These are phyloP conservation scores for Hymenoscyphus fructigenus DNA, from an alignment of 2,329 filamentous ascomycete genomes.

Conservation along the genomic window DNA sequence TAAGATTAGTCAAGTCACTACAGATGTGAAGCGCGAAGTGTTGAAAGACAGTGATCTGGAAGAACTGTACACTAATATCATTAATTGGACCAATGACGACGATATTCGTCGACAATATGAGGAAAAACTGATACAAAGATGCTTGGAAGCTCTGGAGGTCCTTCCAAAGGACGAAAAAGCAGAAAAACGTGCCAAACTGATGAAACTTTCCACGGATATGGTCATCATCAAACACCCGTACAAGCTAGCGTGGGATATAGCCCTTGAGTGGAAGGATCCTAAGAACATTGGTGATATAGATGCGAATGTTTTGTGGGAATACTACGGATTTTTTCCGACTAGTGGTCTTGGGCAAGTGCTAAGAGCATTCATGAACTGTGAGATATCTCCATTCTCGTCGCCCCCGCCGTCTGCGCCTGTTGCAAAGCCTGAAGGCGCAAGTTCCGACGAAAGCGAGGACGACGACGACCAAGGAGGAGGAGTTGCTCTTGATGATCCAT, in stretches of 20 bases:
- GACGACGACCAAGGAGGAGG: slow-evolving; percentile 57
- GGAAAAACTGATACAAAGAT: slow-evolving; percentile 82
- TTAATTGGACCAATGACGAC: slow-evolving; percentile 89
- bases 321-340: slow-evolving; percentile 79
- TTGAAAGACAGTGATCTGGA: slow-evolving; percentile 75
- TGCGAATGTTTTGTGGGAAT: slow-evolving; percentile 73
- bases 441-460: slow-evolving; percentile 50
- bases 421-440: slow-evolving; percentile 40
- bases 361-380: slow-evolving; percentile 77
- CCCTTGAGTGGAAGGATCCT: slow-evolving; percentile 84
- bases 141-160: slow-evolving; percentile 73
- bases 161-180: slow-evolving; percentile 64
- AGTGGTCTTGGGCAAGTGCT: slow-evolving; percentile 80
- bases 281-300: slow-evolving; percentile 77
- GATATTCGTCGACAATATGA: slow-evolving; percentile 81
- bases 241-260: slow-evolving; percentile 85
- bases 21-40: slow-evolving; percentile 85
- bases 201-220: slow-evolving; percentile 83
- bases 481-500: slow-evolving; percentile 52
- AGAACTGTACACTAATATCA: slow-evolving; percentile 74
- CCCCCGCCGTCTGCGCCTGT: slow-evolving; percentile 26
- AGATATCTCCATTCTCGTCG: slow-evolving; percentile 76
- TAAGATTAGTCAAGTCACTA: slow-evolving; percentile 76
- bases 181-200: slow-evolving; percentile 68
- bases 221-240: slow-evolving; percentile 94